Percentiles rank a stretch among this genome's conserved stretches.
phyloP scores from a whole-genome alignment of 495 filamentous ascomycete genomes.

The Aspergillus wentii region DNA sequence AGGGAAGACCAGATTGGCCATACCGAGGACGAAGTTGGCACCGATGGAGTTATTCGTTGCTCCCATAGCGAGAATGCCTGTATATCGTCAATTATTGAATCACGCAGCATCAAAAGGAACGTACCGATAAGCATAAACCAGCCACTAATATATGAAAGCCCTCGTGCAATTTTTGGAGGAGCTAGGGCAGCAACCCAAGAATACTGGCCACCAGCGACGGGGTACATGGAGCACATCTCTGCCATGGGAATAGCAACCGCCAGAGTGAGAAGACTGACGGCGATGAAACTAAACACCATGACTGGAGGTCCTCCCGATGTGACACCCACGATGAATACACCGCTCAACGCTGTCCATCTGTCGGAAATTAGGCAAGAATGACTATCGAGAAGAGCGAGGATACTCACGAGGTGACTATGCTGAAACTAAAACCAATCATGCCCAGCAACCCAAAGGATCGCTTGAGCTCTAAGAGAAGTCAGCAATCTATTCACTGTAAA shows the following conservation, averaged over 20 bases:
- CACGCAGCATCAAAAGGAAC: slow-evolving; percentile 2
- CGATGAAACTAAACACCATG: slow-evolving; percentile 54
- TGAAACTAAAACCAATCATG: slow-evolving; percentile 58
- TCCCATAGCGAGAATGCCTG: slow-evolving; percentile 50
- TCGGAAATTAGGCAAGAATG: not conserved
- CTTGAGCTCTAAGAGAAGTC: slow-evolving; percentile 42
- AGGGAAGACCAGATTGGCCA: slow-evolving; percentile 49
- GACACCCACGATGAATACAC: slow-evolving; percentile 53
- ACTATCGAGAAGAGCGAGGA: not conserved
- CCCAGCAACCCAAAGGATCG: slow-evolving; percentile 53
- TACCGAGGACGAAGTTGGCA: slow-evolving; percentile 51
- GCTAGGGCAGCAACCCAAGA: slow-evolving; percentile 54
- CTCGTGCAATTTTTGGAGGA: slow-evolving; percentile 43
- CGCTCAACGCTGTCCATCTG: slow-evolving; percentile 52
- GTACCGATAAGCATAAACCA: slow-evolving; percentile 51
- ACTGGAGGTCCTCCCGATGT: slow-evolving; percentile 52
- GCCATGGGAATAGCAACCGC: slow-evolving; percentile 55
- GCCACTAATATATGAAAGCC: slow-evolving; percentile 44
- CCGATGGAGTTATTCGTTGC: slow-evolving; percentile 53
- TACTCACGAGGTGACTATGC: slow-evolving; percentile 48
- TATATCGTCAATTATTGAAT: no score
- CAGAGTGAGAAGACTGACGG: slow-evolving; percentile 42
- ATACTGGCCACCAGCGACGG: slow-evolving; percentile 51
- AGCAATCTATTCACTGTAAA: slow-evolving; percentile 1
- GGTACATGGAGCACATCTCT: slow-evolving; percentile 53